Base-by-base conservation (phyloP, 306 rosid genomes). In the Citrullus amarus region DNA sequence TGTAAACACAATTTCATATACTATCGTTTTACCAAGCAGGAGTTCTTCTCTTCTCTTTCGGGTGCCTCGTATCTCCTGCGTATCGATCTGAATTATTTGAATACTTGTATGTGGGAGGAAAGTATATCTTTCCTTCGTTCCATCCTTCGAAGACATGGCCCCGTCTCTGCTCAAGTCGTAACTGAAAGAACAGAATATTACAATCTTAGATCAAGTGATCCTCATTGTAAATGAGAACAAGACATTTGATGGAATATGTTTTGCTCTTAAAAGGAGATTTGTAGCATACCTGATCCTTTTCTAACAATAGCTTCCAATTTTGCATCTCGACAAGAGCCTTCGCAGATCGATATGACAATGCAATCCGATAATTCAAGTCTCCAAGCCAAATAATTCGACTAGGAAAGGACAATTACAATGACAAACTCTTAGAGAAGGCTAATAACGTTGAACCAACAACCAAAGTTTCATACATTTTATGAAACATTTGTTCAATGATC, bases 381-480 rank as follows among this genome's bases (percentile, higher is more conserved):
- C 99, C 99, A 43, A 96, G 96, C 99, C 99, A 96, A 77, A 96
- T 87, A 55, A 96, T 84, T 75, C 97, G 99, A 88, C 99, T 96
- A 81, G 80, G 83, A 75, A 77, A 79, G 54, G 57, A 25, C 51
- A 67, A 41, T 53, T 77, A 39, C 16, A 68, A 25, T 22, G 57
- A 70, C 56, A 22, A 46, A 46, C 22, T 22, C 25, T 70, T 6
- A 44, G 57, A 25, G 11, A 46, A 70, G 50, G 57, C n/a, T 28
- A 46, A 25, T 11, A 25, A 46, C 8, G 18, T 51, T 77, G 28
- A 43, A 74, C 48, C 20, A 68, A 78, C 80, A 84, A 71, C 54
- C 50, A 69, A 25, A 70, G 57, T 44, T 25, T 46, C 60, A 50
- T 50, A 30, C 77, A 51, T 73, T 51, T 39, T 28, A 73, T 3